phyloP scores from a whole-genome alignment of 2,329 filamentous ascomycete genomes.

The Lasiodiplodia citricola region DNA sequence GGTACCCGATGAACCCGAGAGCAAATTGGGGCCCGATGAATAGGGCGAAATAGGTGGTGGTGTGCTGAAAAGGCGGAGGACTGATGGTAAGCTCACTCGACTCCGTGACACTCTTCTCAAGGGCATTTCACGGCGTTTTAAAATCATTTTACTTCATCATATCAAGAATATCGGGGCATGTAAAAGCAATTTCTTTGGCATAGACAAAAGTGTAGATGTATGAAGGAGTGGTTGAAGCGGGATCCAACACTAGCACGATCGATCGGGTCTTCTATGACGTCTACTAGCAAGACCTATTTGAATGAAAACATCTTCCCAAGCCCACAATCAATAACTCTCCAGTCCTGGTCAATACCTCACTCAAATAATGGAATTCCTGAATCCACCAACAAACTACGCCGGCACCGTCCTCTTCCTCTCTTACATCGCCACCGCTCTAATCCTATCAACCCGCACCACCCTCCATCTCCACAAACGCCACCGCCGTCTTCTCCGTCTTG shows the following conservation, averaged over 20 bases:
- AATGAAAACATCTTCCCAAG: too few relatives aligned
- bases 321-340: not conserved
- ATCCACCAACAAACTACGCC: slow-evolving; percentile 38
- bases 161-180: not conserved
- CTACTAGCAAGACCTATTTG: not conserved
- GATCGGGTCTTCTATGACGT: not conserved
- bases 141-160: not conserved
- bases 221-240: not conserved
- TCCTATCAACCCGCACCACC: slow-evolving; percentile 32
- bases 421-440: slow-evolving; percentile 38
- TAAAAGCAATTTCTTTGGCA: not conserved
- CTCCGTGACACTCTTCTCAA: not conserved
- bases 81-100: not conserved
- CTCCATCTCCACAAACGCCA: slow-evolving; percentile 31
- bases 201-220: not conserved
- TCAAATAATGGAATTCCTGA: slow-evolving; percentile 28
- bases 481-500: slow-evolving; percentile 1
- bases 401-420: slow-evolving; percentile 39
- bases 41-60: slow-evolving; percentile 48
- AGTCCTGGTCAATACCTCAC: not conserved
- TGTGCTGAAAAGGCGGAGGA: not conserved
- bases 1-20: slow-evolving; percentile 89
- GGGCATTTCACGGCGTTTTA: not conserved
- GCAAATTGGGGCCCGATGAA: slow-evolving; percentile 92
- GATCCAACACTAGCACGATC: not conserved